Percentiles rank a stretch among this genome's conserved stretches.
These are phyloP conservation scores for Suhomyces guaymorum DNA, from an alignment of 1,139 yeast genomes.

Conservation along the genomic window DNA sequence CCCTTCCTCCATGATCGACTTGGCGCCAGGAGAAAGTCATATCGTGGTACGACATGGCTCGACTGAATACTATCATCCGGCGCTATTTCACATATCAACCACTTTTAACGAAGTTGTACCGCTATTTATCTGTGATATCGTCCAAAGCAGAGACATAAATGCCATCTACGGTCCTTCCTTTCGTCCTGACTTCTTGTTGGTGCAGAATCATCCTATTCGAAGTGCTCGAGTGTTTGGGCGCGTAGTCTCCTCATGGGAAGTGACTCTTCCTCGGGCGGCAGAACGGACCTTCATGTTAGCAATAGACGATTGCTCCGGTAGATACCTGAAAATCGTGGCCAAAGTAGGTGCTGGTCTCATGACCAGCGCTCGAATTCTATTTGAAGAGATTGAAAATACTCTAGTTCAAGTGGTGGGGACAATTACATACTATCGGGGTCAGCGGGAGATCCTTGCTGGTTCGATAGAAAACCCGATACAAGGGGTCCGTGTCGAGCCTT, in stretches of 20 bases:
- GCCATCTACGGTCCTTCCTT: slow-evolving; percentile 26
- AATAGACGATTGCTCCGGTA: slow-evolving; percentile 31
- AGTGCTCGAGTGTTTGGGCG: slow-evolving; percentile 31
- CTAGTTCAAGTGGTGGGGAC: slow-evolving; percentile 14
- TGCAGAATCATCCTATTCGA: slow-evolving; percentile 39
- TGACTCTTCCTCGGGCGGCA: no score
- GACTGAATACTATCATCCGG: slow-evolving; percentile 32
- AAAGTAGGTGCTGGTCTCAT: slow-evolving; percentile 12
- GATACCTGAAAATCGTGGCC: slow-evolving; percentile 14
- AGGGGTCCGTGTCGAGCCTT: no score
- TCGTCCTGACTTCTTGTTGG: slow-evolving; percentile 20
- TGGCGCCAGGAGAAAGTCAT: slow-evolving; percentile 36
- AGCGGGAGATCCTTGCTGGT: slow-evolving; percentile 9
- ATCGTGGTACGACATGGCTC: slow-evolving; percentile 25
- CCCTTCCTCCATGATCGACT: slow-evolving; percentile 18
- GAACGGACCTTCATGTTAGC: slow-evolving; percentile 15
- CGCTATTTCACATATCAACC: slow-evolving; percentile 33
- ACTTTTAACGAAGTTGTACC: slow-evolving; percentile 28
- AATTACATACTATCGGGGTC: slow-evolving; percentile 1
- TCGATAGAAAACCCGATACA: no score
- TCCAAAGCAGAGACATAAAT: slow-evolving; percentile 17
- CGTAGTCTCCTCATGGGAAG: slow-evolving; percentile 18
- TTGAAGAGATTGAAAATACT: slow-evolving; percentile 11
- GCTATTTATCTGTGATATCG: slow-evolving; percentile 30
- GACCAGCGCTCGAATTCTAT: slow-evolving; percentile 16